These are phyloP conservation scores for Stentor roeselii DNA, from an alignment of 73 alveolate genomes.

Conservation along the genomic window DNA sequence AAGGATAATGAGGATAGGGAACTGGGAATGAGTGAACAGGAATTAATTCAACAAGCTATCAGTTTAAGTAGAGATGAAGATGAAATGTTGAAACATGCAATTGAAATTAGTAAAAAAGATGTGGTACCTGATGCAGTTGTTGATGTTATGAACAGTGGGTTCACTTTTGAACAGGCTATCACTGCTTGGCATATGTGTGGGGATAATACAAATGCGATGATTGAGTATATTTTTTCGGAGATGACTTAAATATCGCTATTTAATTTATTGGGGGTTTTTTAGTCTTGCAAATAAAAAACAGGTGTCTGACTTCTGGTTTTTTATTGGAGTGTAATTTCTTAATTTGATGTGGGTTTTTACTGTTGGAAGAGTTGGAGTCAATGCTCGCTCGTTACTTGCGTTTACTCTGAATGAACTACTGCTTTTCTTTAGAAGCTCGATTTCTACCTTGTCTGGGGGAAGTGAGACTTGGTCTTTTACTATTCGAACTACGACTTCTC, in stretches of 20 bases:
- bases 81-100: slow-evolving; percentile 48
- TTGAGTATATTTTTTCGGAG: slow-evolving; percentile 77
- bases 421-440: neutral
- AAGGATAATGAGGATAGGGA: slow-evolving; percentile 44
- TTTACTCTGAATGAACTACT: neutral
- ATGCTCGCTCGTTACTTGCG: neutral
- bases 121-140: slow-evolving; percentile 9
- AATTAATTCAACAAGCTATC: no score
- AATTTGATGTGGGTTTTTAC: neutral
- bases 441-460: neutral
- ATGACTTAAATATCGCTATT: no score
- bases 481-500: neutral
- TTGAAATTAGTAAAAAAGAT: slow-evolving; percentile 24
- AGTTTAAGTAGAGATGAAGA: slow-evolving; percentile 33
- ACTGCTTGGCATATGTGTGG: slow-evolving; percentile 86
- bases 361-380: neutral
- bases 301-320: neutral
- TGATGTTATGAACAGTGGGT: slow-evolving; percentile 66
- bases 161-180: slow-evolving; percentile 81
- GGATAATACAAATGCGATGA: slow-evolving; percentile 85
- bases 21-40: neutral
- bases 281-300: neutral
- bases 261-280: slow-evolving; percentile 13
- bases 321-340: neutral
- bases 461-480: neutral